Evolutionary conservation across 2,329 filamentous ascomycete genomes (phyloP), one percentile per base, ranked within the genome.

Genomic region (Alternaria dauci): DNA sequence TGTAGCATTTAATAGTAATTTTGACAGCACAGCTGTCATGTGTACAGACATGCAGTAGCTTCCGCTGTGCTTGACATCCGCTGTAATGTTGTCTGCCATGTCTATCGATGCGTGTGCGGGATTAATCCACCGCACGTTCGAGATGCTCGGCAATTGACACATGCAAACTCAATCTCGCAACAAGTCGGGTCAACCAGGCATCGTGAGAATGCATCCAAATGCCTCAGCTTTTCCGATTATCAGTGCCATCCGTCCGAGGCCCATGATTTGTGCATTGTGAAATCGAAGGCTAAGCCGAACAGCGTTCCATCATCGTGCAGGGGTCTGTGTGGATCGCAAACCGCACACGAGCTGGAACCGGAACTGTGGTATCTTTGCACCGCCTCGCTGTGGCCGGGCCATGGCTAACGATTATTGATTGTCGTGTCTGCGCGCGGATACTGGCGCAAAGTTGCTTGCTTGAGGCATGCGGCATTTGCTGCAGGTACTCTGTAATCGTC

Each of bases 301-400:
- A 39, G 52, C 47, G 51, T 59, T 53, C 47, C 55, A 66, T 66
- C 58, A 62, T 52, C 26, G 46, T 48, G 60, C 65, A 70, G 67
- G 69, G 66, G 46, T 63, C 11, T 38, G 58, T 54, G 58, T 57
- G 63, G 63, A 65, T 59, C 36, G 55, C 34, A 59, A 61, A 52
- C 48, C n/a, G 43, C 54, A 43, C 59, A 71, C 72, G 72, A 71
- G 62, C 67, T 71, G 63, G 64, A 70, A 72, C 67, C 71, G 72
- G 72, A 72, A 70, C 66, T 57, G 47, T 48, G 52, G 43, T 34
- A 47, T 54, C 48, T 50, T 50, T 66, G 70, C 70, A 72, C 70
- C 62, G 70, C 69, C 69, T 69, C 62, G 18, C 34, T 58, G 56
- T 55, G 61, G 61, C 61, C 62, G 46, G 62, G 46, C 44, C 34